Conservation (phyloP, 371 early-diverging fungal genomes). For the Funneliformis caledonium region DNA sequence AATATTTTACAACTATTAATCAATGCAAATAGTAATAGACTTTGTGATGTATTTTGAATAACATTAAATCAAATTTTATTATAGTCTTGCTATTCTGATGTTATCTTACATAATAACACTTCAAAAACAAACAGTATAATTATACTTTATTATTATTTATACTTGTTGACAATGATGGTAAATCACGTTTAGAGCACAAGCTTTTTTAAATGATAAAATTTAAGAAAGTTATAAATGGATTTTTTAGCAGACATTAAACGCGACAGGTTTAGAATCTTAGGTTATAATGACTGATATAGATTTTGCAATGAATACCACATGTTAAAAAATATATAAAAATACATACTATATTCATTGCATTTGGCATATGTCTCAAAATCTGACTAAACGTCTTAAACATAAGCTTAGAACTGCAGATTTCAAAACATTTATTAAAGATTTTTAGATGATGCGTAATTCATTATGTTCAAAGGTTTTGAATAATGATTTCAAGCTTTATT, state of each 20-base stretch:
- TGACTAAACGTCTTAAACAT: too few relatives aligned
- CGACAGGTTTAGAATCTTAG: not conserved
- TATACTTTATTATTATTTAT: not conserved
- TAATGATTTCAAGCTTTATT: not conserved
- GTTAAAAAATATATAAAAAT: not conserved
- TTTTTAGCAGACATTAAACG: not conserved
- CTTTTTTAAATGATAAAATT: not conserved
- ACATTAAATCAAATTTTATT: not conserved
- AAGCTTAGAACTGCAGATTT: too few relatives aligned
- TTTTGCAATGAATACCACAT: not conserved
- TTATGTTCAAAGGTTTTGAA: not conserved
- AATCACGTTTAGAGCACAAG: not conserved
- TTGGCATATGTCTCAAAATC: too few relatives aligned
- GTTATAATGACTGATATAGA: conserved; percentile 1
- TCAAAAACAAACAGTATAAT: not conserved
- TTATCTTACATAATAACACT: not conserved
- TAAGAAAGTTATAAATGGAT: conserved; percentile 8
- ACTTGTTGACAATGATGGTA: too few relatives aligned
- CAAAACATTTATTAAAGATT: too few relatives aligned
- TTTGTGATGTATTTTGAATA: not conserved
- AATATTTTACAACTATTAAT: not conserved
- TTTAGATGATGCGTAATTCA: not conserved
- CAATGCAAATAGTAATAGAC: not conserved
- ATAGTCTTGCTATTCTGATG: not conserved
- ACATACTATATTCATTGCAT: not conserved